phyloP scores from a whole-genome alignment of 1,284 basidiomycete genomes.

The Apiotrichum domesticum region DNA sequence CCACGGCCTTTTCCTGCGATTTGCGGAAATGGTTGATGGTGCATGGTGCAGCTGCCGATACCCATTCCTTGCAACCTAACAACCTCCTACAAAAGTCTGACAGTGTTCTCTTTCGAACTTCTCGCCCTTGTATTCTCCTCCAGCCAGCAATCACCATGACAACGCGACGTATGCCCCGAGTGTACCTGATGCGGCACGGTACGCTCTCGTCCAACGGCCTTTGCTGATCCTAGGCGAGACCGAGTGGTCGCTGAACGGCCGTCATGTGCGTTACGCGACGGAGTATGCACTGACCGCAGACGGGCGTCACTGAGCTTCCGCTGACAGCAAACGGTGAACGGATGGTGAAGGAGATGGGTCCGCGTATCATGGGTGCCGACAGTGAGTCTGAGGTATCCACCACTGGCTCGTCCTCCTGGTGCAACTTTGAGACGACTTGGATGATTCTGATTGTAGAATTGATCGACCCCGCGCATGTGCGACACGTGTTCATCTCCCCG shows the following conservation, averaged over 20 bases:
- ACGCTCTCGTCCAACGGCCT: neutral
- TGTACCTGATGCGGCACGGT: conserved; percentile 47
- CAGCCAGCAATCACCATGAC: neutral
- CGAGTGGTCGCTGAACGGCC: conserved; percentile 79
- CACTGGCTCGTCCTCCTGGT: no score
- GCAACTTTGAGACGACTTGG: no score
- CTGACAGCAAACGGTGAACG: conserved; percentile 73
- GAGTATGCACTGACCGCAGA: conserved; percentile 51
- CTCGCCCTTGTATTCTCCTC: neutral
- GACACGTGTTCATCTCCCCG: conserved; percentile 73
- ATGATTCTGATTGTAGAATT: conserved; percentile 52
- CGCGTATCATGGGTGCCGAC: conserved; percentile 63
- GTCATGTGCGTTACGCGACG: no score
- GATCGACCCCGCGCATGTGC: conserved; percentile 73
- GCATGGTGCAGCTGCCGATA: no score
- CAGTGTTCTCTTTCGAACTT: neutral
- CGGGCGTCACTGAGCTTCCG: conserved; percentile 79
- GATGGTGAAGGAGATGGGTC: conserved; percentile 62
- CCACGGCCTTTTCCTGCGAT: no score
- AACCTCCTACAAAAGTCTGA: neutral
- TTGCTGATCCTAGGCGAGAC: conserved; percentile 63
- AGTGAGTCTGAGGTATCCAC: conserved; percentile 52
- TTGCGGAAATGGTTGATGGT: no score
- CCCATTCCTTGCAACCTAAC: no score
- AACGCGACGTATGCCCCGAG: conserved; percentile 44